Evolutionary conservation across 306 rosid genomes (phyloP).

Genomic region (Luffa aegyptiaca): DNA sequence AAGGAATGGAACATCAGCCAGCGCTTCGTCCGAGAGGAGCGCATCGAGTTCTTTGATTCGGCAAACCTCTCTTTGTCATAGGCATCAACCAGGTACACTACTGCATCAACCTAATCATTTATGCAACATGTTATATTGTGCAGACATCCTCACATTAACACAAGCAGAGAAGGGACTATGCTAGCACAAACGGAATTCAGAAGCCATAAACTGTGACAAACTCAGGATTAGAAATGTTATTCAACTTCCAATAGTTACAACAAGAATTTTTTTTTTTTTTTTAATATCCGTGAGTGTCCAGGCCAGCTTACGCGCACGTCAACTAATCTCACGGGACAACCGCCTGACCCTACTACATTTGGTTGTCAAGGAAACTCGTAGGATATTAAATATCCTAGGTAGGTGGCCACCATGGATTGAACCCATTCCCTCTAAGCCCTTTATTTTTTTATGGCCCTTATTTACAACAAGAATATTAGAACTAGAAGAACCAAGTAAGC

Average conservation of each 20-base stretch:
- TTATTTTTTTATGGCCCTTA: too few relatives aligned
- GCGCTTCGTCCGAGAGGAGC: slow-evolving; percentile 38
- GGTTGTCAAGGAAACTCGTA: too few relatives aligned
- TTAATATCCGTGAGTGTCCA: too few relatives aligned
- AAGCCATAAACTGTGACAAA: background rate
- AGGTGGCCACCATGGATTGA: too few relatives aligned
- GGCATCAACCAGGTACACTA: slow-evolving; percentile 46
- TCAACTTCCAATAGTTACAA: background rate
- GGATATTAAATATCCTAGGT: too few relatives aligned
- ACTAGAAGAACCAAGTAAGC: background rate
- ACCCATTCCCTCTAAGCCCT: too few relatives aligned
- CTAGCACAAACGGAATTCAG: background rate
- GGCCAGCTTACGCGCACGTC: too few relatives aligned
- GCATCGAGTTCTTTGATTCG: slow-evolving; percentile 41
- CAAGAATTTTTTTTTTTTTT: too few relatives aligned
- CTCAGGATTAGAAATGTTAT: background rate
- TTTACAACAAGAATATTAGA: background rate
- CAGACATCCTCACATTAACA: background rate
- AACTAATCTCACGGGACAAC: too few relatives aligned
- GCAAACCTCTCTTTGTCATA: slow-evolving; percentile 36
- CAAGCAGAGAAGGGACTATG: background rate
- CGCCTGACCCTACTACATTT: too few relatives aligned
- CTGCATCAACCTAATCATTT: slow-evolving; percentile 37
- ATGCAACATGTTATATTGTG: background rate
- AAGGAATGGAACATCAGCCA: slow-evolving; percentile 39